Percentiles rank a stretch among this genome's conserved stretches.
These are phyloP conservation scores for Mycena belliarum DNA, from an alignment of 768 basidiomycete genomes.

Conservation along the genomic window DNA sequence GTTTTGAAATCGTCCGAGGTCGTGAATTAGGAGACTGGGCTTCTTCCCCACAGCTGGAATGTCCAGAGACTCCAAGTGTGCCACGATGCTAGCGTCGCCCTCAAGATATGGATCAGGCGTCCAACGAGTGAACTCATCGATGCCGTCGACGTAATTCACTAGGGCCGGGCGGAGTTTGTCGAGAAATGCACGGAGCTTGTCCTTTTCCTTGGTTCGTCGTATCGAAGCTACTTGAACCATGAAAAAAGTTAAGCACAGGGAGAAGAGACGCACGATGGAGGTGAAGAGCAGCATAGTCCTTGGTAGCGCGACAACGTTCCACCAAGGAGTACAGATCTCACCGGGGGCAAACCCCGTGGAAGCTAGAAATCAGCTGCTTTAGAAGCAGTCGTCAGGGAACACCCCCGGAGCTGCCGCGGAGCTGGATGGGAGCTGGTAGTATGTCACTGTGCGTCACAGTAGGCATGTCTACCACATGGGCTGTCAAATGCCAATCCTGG, in stretches of 20 bases:
- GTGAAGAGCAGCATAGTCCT: neutral
- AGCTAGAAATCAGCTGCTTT: no score
- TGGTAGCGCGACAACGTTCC: neutral
- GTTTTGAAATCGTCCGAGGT: neutral
- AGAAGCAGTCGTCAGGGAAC: no score
- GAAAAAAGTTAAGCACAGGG: neutral
- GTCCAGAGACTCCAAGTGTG: constrained; percentile 1
- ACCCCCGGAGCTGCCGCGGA: no score
- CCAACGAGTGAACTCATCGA: neutral
- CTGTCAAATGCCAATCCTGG: no score
- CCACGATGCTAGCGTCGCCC: neutral
- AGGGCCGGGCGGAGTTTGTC: neutral
- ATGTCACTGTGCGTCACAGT: no score
- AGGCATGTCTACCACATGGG: no score
- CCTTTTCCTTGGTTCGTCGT: neutral
- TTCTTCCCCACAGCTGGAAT: neutral
- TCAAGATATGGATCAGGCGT: neutral
- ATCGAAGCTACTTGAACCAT: neutral
- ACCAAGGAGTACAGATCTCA: no score
- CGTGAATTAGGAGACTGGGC: neutral
- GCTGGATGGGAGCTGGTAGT: no score
- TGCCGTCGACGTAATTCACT: neutral
- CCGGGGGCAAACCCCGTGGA: no score
- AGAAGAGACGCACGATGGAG: neutral
- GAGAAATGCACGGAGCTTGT: neutral